These are phyloP conservation scores for Polyplosphaeria fusca DNA, from an alignment of 495 filamentous ascomycete genomes.

Conservation along the genomic window DNA sequence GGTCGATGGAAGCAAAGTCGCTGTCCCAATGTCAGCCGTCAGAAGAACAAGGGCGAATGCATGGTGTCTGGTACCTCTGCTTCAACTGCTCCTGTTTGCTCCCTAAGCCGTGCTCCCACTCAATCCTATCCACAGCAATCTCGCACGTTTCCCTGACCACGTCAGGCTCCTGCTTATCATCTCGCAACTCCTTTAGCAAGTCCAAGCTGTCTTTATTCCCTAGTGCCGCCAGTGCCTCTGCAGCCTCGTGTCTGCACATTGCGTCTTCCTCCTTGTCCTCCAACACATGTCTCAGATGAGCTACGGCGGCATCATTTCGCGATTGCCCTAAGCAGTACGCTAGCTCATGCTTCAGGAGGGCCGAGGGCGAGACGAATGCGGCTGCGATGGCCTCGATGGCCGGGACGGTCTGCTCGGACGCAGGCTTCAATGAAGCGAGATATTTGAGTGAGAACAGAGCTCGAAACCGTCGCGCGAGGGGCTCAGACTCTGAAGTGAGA, in stretches of 20 bases:
- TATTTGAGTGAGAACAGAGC: conserved; percentile 97
- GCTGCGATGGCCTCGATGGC: conserved; percentile 93
- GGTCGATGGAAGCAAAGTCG: conserved; percentile 93
- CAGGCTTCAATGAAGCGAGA: conserved; percentile 67
- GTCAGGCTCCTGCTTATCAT: conserved; percentile 65
- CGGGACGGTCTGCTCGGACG: conserved; percentile 58
- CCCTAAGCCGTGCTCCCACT: conserved; percentile 81
- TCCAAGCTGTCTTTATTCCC: conserved; percentile 68
- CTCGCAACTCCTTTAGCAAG: conserved; percentile 65
- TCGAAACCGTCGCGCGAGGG: conserved; percentile 87
- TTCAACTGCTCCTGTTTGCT: conserved; percentile 69
- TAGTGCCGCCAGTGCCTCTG: conserved; percentile 89
- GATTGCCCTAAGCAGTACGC: conserved; percentile 97
- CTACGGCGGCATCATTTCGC: conserved; percentile 66
- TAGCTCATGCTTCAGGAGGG: conserved; percentile 87
- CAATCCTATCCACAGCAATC: conserved; percentile 87
- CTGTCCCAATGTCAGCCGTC: conserved; percentile 48
- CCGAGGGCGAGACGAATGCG: conserved; percentile 78
- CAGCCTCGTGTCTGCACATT: conserved; percentile 97
- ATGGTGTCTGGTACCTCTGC: conserved; percentile 56
- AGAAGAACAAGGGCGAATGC: not conserved
- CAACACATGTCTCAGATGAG: conserved; percentile 72
- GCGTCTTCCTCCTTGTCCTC: conserved; percentile 74
- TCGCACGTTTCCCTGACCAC: conserved; percentile 95
- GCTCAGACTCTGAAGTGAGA: conserved; percentile 71